Percentiles rank a stretch among this genome's conserved stretches.
These are phyloP conservation scores for Ambrosiella cleistominuta DNA, from an alignment of 2,329 filamentous ascomycete genomes.

Conservation along the genomic window DNA sequence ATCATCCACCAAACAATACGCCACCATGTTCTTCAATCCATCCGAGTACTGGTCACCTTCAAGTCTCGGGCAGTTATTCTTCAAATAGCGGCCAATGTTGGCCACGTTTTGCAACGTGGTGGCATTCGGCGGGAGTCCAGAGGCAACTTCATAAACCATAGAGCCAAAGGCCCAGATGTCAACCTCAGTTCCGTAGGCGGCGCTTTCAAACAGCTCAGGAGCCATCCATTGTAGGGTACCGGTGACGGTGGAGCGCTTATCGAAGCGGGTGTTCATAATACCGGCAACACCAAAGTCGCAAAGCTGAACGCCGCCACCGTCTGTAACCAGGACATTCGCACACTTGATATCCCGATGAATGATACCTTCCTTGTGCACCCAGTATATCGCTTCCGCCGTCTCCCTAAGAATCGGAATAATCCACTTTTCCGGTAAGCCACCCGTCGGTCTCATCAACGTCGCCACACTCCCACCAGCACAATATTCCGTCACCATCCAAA, in stretches of 20 bases:
- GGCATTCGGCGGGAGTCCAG: conserved; percentile 41
- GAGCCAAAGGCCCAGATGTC: conserved; percentile 56
- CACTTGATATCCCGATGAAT: conserved; percentile 37
- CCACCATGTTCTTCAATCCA: conserved; percentile 38
- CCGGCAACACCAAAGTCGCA: conserved; percentile 53
- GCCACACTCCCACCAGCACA: conserved; percentile 50
- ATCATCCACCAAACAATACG: conserved; percentile 41
- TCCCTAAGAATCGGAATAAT: conserved; percentile 34
- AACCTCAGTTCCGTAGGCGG: conserved; percentile 36
- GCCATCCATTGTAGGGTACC: conserved; percentile 56
- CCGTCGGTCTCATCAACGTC: conserved; percentile 33
- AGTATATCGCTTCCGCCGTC: conserved; percentile 29
- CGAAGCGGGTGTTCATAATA: conserved; percentile 40
- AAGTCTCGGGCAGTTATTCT: conserved; percentile 34
- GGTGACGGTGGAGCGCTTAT: conserved; percentile 48
- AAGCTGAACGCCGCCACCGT: conserved; percentile 45
- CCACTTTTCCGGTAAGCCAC: conserved; percentile 32
- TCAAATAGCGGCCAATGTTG: conserved; percentile 26
- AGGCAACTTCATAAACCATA: conserved; percentile 50
- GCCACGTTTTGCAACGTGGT: conserved; percentile 26
- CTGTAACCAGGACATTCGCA: conserved; percentile 47
- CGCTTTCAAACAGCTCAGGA: conserved; percentile 39
- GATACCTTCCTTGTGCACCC: conserved; percentile 33
- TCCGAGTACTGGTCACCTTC: conserved; percentile 41
- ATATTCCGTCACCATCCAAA: conserved; percentile 55